These are phyloP conservation scores for Lithospermum erythrorhizon DNA, from an alignment of 257 asterid genomes.

Conservation along the genomic window DNA sequence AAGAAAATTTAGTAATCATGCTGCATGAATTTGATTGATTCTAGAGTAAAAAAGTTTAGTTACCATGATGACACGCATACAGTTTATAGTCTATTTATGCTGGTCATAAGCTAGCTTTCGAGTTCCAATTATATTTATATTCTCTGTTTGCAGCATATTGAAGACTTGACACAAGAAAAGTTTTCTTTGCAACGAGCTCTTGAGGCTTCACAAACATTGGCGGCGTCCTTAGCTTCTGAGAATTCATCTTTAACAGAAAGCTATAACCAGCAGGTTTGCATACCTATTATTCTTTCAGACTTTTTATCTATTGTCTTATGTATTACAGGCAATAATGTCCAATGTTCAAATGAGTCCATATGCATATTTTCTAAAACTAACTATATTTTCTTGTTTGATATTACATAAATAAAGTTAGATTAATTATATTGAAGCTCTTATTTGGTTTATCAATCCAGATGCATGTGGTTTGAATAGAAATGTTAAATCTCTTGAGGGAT, in stretches of 20 bases:
- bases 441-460: no score
- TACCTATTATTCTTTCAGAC: slow-evolving; percentile 6
- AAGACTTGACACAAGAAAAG: slow-evolving; percentile 92
- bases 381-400: no score
- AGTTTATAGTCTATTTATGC: background rate
- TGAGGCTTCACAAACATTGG: slow-evolving; percentile 77
- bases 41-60: background rate
- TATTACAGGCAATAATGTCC: background rate
- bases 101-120: background rate
- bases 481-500: no score
- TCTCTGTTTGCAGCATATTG: slow-evolving; percentile 63
- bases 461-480: no score
- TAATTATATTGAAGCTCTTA: background rate
- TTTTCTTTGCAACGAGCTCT: slow-evolving; percentile 94
- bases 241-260: slow-evolving; percentile 85
- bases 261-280: slow-evolving; percentile 79
- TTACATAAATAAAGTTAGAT: background rate
- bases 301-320: background rate
- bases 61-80: background rate
- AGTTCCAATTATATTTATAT: background rate
- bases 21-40: background rate
- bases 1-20: background rate
- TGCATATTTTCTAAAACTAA: background rate
- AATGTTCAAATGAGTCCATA: background rate
- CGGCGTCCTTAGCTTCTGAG: slow-evolving; percentile 93